Evolutionary conservation across 2,329 filamentous ascomycete species (phyloP).

Genomic region (Fusarium lyarnte): DNA sequence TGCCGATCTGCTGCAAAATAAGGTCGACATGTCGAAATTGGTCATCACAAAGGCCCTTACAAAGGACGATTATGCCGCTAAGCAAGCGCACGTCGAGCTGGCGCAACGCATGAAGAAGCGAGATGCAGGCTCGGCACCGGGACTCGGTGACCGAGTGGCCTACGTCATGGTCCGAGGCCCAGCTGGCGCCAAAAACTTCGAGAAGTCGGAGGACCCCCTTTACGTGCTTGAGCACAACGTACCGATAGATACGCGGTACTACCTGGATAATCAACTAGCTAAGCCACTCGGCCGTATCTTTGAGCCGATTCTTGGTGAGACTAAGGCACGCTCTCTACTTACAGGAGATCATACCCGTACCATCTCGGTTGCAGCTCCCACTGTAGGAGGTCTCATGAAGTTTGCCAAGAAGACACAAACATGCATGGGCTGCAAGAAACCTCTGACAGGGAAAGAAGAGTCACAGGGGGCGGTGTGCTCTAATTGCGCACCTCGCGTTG

Average conservation of each 20-base stretch:
- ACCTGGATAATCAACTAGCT: slow-evolving; percentile 96
- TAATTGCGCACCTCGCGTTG: slow-evolving; percentile 84
- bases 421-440: slow-evolving; percentile 99
- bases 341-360: slow-evolving; percentile 95
- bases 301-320: slow-evolving; percentile 95
- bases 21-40: slow-evolving; percentile 98
- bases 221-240: slow-evolving; percentile 98
- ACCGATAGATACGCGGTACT: slow-evolving; percentile 98
- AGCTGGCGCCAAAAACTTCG: slow-evolving; percentile 91
- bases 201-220: slow-evolving; percentile 96
- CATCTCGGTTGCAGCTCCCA: slow-evolving; percentile 91
- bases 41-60: slow-evolving; percentile 98
- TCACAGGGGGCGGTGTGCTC: slow-evolving; percentile 86
- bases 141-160: slow-evolving; percentile 92
- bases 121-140: slow-evolving; percentile 92
- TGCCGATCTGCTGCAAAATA: slow-evolving; percentile 94
- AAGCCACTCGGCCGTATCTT: slow-evolving; percentile 96
- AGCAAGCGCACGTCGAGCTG: slow-evolving; percentile 95
- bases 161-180: slow-evolving; percentile 98
- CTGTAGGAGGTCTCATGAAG: slow-evolving; percentile 95
- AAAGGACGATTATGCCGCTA: slow-evolving; percentile 88
- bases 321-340: slow-evolving; percentile 85
- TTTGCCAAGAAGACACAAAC: slow-evolving; percentile 98
- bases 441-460: slow-evolving; percentile 81
- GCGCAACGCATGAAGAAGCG: slow-evolving; percentile 97